Base-by-base conservation (phyloP, 2,329 filamentous ascomycete genomes). In the Fusarium odoratissimum region DNA sequence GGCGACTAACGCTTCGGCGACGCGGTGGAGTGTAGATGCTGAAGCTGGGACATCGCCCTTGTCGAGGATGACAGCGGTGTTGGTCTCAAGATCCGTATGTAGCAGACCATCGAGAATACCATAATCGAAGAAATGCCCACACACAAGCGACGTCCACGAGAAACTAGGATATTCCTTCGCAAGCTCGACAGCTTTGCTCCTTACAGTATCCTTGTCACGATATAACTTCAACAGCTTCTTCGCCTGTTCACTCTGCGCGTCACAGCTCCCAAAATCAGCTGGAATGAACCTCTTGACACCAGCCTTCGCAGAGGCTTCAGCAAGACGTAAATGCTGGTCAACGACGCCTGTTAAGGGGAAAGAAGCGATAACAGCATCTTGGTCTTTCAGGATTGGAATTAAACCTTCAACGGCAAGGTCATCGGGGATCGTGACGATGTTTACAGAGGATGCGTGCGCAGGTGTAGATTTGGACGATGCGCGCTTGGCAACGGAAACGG, bases 251-350 rank as follows among this genome's bases (percentile, higher is more conserved):
- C 74, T 78, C 46, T 77, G 74, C 3, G 81, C 80, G 65, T 83
- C 81, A 56, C 80, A 82, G 69, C 79, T 77, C 38, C 83, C 84
- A 66, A 86, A 92, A 72, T 92, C 90, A 19, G 87, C 87, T 5
- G 90, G 89, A 44, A 92, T 83, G 81, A 90, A 91, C 31, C 89
- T 85, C 71, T 88, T 85, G 5, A 92, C 89, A 28, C 90, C 89
- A 8, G 89, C 90, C 10, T 83, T 83, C 44, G 88, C 84, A 30
- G 89, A 86, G 1, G 90, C 90, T 56, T 91, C 86, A 48, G 89
- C 86, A 60, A 91, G 82, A 12, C 87, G 80, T 10, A 83, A 67
- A 56, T 82, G 81, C 60, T 80, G 77, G 35, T 83, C 82, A 44
- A 91, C 82, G 13, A 87, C 82, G 86, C 82, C n/a, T 83, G 70